Percentiles rank a stretch among this genome's conserved stretches.
Conservation (phyloP, 495 filamentous ascomycete genomes). For the Lasiosphaeria miniovina region DNA sequence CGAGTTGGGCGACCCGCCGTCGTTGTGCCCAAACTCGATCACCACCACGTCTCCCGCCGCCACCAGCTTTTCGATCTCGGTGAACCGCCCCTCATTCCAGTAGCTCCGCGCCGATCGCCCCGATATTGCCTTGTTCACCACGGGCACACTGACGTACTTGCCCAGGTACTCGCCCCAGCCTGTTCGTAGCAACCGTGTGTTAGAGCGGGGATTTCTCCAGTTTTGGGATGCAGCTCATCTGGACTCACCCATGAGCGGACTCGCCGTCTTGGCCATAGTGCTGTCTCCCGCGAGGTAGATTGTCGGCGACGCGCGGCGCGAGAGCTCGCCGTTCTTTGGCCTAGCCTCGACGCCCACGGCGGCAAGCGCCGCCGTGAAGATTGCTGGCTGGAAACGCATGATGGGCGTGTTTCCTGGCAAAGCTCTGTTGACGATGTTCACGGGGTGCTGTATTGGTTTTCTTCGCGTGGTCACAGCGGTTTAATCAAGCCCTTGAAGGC, state of each 20-base stretch:
- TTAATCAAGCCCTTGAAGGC: no score
- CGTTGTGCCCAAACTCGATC: conserved; percentile 66
- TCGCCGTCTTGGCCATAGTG: conserved; percentile 47
- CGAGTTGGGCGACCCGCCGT: conserved; percentile 55
- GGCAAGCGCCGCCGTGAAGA: background rate
- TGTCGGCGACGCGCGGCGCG: conserved; percentile 21
- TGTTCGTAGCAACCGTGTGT: background rate
- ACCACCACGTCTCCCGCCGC: conserved; percentile 54
- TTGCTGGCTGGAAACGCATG: background rate
- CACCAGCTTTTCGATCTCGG: conserved; percentile 47
- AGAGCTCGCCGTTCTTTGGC: background rate
- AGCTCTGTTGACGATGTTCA: no score
- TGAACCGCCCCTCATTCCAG: conserved; percentile 59
- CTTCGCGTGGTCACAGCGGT: no score
- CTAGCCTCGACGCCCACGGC: conserved; percentile 1
- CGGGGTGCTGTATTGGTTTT: no score
- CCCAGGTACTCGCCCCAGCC: conserved; percentile 61
- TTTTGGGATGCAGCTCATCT: background rate
- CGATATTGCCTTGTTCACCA: conserved; percentile 57
- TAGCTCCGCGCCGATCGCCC: conserved; percentile 61
- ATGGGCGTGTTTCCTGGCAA: background rate
- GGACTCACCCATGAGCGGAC: conserved; percentile 15
- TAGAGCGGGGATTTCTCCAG: no score
- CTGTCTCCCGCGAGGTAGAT: conserved; percentile 58
- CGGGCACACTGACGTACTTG: conserved; percentile 41